Conservation (phyloP, 2,329 filamentous ascomycete species). For the Colletotrichum chlorophyti region DNA sequence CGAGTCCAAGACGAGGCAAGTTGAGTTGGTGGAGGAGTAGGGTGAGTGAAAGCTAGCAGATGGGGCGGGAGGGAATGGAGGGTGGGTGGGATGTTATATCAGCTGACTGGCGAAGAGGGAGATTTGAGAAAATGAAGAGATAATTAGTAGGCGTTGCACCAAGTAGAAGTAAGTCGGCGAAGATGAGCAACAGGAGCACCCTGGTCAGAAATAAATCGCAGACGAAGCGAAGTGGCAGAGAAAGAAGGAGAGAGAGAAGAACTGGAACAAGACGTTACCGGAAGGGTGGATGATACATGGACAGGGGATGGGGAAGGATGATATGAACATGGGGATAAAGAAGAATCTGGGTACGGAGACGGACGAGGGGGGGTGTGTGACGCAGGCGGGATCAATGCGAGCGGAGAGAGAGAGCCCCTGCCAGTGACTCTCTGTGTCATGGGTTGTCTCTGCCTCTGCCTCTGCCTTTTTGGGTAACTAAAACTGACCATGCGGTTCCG, state of each 20-base stretch:
- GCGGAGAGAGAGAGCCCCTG: too few relatives aligned
- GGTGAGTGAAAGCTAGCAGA: neutral
- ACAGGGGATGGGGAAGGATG: constrained; percentile 4
- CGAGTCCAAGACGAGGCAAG: neutral
- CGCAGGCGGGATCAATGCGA: constrained; percentile 28
- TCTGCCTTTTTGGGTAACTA: constrained; percentile 15
- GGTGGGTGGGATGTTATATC: constrained; percentile 7
- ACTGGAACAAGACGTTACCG: constrained; percentile 2
- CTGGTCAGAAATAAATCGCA: constrained; percentile 18
- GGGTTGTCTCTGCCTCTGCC: too few relatives aligned
- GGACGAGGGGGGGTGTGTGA: constrained; percentile 20
- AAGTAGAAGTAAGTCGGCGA: neutral
- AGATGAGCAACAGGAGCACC: constrained; percentile 6
- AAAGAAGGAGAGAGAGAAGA: too few relatives aligned
- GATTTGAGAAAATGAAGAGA: neutral
- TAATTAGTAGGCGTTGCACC: neutral
- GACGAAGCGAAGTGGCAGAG: constrained; percentile 16
- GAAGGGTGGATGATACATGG: neutral
- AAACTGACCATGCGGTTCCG: neutral
- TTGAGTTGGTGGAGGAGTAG: neutral
- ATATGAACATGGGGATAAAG: neutral
- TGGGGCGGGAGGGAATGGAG: neutral
- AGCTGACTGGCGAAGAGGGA: neutral
- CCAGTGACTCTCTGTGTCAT: too few relatives aligned
- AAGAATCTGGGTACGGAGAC: constrained; percentile 6